Conservation (phyloP, 768 basidiomycete species). For the Suillus decipiens region DNA sequence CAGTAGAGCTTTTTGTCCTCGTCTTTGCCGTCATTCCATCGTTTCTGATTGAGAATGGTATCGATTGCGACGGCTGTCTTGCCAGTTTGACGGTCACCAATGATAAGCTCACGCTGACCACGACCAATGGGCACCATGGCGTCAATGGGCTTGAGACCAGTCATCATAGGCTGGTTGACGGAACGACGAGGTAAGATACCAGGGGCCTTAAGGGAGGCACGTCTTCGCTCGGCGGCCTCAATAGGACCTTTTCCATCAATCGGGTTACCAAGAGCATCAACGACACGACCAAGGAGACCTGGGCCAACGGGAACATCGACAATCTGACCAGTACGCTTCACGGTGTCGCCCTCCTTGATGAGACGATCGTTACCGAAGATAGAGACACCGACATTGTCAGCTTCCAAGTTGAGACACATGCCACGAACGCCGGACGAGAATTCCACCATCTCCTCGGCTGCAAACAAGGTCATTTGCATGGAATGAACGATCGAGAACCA, state of each 20-base stretch:
- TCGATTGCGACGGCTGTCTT: constrained; percentile 99
- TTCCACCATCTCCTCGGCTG: constrained; percentile 99
- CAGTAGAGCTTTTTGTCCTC: constrained; percentile 99
- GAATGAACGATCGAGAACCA: constrained; percentile 4
- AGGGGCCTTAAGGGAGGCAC: constrained; percentile 97
- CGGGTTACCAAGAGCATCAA: constrained; percentile 99
- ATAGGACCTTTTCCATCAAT: constrained; percentile 99
- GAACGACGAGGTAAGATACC: constrained; percentile 99
- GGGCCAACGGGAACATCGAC: constrained; percentile 99
- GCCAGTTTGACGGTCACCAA: constrained; percentile 99
- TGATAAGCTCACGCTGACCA: constrained; percentile 99
- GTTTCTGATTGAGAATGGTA: constrained; percentile 99
- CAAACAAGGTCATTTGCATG: constrained; percentile 7
- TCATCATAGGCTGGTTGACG: constrained; percentile 99
- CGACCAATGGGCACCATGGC: constrained; percentile 99
- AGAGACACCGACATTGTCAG: constrained; percentile 99
- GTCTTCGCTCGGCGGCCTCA: constrained; percentile 88
- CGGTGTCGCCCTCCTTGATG: constrained; percentile 99
- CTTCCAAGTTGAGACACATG: constrained; percentile 99
- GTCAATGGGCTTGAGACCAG: constrained; percentile 99
- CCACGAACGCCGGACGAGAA: constrained; percentile 99
- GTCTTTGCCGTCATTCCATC: constrained; percentile 98
- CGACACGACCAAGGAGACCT: constrained; percentile 96
- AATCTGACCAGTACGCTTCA: constrained; percentile 99
- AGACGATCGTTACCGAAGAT: constrained; percentile 98